phyloP scores from a whole-genome alignment of 2,329 filamentous ascomycete genomes.

The Fusarium chuoi region DNA sequence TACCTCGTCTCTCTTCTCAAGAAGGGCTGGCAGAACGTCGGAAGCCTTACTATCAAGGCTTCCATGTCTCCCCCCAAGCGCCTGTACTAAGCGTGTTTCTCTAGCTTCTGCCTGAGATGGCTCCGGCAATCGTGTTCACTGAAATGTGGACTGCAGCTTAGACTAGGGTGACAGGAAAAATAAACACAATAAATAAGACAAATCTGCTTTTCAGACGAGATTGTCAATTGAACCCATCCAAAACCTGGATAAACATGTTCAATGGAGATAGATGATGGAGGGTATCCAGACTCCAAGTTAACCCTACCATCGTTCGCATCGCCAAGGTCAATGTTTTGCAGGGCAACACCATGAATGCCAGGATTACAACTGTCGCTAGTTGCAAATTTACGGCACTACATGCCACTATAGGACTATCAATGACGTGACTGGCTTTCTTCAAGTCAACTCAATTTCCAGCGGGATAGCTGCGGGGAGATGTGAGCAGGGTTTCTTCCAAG shows the following conservation, averaged over 20 bases:
- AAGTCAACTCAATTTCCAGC: conserved; percentile 5
- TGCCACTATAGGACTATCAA: conserved; percentile 1
- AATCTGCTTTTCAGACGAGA: background rate
- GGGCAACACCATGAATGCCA: background rate
- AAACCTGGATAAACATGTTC: background rate
- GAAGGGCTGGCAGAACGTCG: conserved; percentile 99
- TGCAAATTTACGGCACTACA: background rate
- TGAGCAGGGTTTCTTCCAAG: conserved; percentile 8
- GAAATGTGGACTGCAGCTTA: conserved; percentile 32
- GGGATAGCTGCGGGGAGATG: conserved; percentile 13
- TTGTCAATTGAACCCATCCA: background rate
- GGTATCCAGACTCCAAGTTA: background rate
- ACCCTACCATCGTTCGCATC: background rate
- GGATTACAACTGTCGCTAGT: background rate
- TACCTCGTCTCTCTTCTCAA: conserved; percentile 99
- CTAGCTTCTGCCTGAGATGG: conserved; percentile 38
- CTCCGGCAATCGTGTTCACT: conserved; percentile 31
- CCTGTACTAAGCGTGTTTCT: conserved; percentile 78
- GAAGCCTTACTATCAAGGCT: conserved; percentile 99
- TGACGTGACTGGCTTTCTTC: conserved; percentile 22
- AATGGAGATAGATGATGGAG: background rate
- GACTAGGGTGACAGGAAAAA: conserved; percentile 33
- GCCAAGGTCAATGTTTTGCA: background rate
- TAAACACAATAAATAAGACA: conserved; percentile 32
- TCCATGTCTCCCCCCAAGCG: conserved; percentile 99